Conservation (phyloP, 192 early-diverging fungal species). For the Podila epicladia region DNA sequence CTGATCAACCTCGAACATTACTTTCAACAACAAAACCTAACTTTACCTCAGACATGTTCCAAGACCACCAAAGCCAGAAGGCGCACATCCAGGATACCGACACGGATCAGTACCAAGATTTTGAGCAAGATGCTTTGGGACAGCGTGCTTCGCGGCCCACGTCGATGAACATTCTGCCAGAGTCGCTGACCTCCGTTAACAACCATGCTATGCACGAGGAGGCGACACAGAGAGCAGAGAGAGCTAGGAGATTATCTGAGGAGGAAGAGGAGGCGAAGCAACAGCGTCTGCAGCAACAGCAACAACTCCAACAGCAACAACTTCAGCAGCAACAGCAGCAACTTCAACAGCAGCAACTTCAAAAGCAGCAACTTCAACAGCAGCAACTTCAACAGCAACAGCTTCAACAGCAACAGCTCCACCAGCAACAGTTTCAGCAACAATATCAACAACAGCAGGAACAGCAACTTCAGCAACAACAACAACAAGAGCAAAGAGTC, state of each 20-base stretch:
- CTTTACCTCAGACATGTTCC: constrained; percentile 8
- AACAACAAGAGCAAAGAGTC: neutral
- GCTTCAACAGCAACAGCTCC: constrained; percentile 15
- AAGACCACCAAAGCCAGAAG: neutral
- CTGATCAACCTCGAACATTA: neutral
- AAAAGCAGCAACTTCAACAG: neutral
- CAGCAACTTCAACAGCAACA: constrained; percentile 21
- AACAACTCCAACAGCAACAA: constrained; percentile 15
- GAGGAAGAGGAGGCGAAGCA: constrained; percentile 12
- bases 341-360: constrained; percentile 1
- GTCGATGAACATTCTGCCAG: constrained; percentile 42
- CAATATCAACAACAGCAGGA: constrained; percentile 5
- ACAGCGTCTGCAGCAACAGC: neutral
- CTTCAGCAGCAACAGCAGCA: constrained; percentile 6
- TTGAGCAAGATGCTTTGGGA: neutral
- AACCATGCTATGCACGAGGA: constrained; percentile 31
- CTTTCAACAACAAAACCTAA: neutral
- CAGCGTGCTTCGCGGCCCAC: constrained; percentile 7
- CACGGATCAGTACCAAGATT: constrained; percentile 8
- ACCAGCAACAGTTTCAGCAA: constrained; percentile 28
- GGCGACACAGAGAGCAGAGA: neutral
- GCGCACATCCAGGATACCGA: neutral
- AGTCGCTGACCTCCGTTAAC: constrained; percentile 38
- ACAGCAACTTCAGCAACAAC: neutral
- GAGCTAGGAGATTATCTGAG: constrained; percentile 23